phyloP scores from a whole-genome alignment of 345 rosid species.

The Eucalyptus marginata region DNA sequence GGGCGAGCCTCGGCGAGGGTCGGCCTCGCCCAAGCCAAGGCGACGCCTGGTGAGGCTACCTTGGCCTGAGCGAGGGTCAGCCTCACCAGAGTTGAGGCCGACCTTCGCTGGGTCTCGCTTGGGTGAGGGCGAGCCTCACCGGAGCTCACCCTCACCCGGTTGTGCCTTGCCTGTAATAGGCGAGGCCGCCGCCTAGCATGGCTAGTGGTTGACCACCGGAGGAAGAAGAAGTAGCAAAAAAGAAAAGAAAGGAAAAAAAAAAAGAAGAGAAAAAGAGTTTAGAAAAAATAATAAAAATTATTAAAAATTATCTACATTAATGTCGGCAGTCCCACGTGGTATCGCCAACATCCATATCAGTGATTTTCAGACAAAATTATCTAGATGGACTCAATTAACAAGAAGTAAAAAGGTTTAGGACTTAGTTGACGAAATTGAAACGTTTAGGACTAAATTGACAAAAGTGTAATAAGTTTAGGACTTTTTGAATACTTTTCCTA shows the following conservation, averaged over 20 bases:
- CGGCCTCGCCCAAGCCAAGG: too few species aligned
- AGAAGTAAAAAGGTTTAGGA: accelerated
- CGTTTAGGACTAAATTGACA: accelerated
- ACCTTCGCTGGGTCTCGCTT: accelerated
- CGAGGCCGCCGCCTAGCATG: accelerated
- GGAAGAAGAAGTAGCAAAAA: too few species aligned
- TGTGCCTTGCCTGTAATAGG: too few species aligned
- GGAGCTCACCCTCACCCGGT: too few species aligned
- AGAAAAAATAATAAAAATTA: too few species aligned
- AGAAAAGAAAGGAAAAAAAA: too few species aligned
- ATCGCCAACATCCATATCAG: accelerated
- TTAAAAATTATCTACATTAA: too few species aligned
- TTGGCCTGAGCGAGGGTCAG: accelerated
- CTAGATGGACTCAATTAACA: accelerated
- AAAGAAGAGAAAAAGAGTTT: accelerated
- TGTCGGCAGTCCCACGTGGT: accelerated
- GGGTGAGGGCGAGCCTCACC: too few species aligned
- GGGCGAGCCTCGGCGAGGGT: accelerated
- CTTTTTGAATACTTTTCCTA: too few species aligned
- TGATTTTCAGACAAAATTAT: too few species aligned
- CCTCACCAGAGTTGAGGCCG: accelerated
- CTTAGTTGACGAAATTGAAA: accelerated
- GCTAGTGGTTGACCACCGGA: accelerated
- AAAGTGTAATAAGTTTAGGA: too few species aligned
- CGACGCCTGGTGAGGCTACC: accelerated